These are phyloP conservation scores for Suhomyces atakaporum DNA, from an alignment of 1,139 yeast genomes.

Conservation along the genomic window DNA sequence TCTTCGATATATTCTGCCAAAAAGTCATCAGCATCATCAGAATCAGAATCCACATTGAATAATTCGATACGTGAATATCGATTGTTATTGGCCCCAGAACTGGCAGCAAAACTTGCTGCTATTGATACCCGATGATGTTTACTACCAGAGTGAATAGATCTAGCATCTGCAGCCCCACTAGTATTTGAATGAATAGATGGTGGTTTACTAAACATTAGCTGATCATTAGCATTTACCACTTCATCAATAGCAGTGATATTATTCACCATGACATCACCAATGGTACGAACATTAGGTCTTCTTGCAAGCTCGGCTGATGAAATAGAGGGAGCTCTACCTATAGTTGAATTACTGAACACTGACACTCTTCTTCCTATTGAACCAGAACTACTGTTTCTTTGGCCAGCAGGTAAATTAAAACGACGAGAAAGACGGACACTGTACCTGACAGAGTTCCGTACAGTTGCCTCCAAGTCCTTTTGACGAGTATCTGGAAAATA, in stretches of 20 bases:
- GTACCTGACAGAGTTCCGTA: slow-evolving; percentile 79
- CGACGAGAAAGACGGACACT: slow-evolving; percentile 61
- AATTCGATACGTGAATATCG: slow-evolving; percentile 54
- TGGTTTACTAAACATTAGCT: slow-evolving; percentile 18
- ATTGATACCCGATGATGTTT: slow-evolving; percentile 33
- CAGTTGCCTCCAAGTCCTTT: slow-evolving; percentile 72
- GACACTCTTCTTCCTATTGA: slow-evolving; percentile 28
- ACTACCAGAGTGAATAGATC: slow-evolving; percentile 9
- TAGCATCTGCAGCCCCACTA: slow-evolving; percentile 9
- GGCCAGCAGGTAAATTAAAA: slow-evolving; percentile 28
- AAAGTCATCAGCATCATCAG: slow-evolving; percentile 44
- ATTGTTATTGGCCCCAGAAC: slow-evolving; percentile 26
- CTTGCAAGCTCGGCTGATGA: slow-evolving; percentile 23
- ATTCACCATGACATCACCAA: slow-evolving; percentile 69
- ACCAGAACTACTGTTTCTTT: slow-evolving; percentile 22
- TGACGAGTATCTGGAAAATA: slow-evolving; percentile 87
- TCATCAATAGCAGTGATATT: slow-evolving; percentile 62
- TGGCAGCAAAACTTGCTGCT: slow-evolving; percentile 35
- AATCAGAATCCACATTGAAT: slow-evolving; percentile 45
- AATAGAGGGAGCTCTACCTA: slow-evolving; percentile 23
- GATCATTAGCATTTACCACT: slow-evolving; percentile 35
- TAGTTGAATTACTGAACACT: slow-evolving; percentile 26
- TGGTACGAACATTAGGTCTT: slow-evolving; percentile 40
- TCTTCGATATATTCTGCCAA: slow-evolving; percentile 23
- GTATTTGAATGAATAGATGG: slow-evolving; percentile 21